Conservation (phyloP, 352 stramenopile genomes). For the Globisporangium orthogonon region DNA sequence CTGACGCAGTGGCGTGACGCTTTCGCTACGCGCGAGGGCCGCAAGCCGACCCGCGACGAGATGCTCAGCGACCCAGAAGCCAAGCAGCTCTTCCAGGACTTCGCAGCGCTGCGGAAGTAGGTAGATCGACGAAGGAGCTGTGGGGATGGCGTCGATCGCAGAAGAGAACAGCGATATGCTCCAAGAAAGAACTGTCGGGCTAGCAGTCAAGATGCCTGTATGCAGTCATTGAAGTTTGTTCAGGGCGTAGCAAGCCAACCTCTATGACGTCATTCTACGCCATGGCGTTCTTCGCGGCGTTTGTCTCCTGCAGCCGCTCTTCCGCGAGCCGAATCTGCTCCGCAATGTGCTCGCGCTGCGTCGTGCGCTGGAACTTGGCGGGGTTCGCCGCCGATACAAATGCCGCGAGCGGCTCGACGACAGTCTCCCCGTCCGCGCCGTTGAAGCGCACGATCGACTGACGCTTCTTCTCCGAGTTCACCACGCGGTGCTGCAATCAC, state of each 20-base stretch:
- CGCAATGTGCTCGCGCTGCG: conserved; percentile 58
- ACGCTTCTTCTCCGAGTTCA: conserved; percentile 66
- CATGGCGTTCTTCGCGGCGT: conserved; percentile 24
- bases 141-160: neutral
- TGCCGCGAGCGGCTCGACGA: conserved; percentile 50
- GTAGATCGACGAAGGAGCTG: no score
- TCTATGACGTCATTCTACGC: neutral
- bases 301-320: conserved; percentile 54
- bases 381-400: conserved; percentile 52
- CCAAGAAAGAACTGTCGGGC: neutral
- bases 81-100: conserved; percentile 65
- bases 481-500: conserved; percentile 56
- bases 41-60: conserved; percentile 57
- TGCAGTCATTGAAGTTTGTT: no score
- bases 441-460: conserved; percentile 85
- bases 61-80: conserved; percentile 50
- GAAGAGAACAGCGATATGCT: no score
- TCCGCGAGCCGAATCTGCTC: conserved; percentile 45
- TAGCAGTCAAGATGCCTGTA: neutral
- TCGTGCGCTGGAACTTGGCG: conserved; percentile 50
- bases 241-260: no score
- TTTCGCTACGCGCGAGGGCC: conserved; percentile 47
- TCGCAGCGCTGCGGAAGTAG: conserved; percentile 62
- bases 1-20: conserved; percentile 58
- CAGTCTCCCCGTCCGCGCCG: conserved; percentile 58